Percentiles rank a stretch among this genome's conserved stretches.
Evolutionary conservation across 768 basidiomycete genomes (phyloP).

Genomic region (Pleurotus eryngii): DNA sequence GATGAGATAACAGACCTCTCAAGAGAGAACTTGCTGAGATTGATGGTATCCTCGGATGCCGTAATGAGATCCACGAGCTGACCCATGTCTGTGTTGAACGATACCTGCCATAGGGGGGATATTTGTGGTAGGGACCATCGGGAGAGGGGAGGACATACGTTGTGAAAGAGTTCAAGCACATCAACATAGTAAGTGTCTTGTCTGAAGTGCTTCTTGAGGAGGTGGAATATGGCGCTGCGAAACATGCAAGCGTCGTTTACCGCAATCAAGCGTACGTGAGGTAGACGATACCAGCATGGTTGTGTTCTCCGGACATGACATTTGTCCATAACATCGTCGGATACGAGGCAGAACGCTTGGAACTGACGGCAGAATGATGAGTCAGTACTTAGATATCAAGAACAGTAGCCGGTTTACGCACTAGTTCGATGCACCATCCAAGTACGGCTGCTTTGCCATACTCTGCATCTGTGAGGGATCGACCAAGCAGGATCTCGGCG

Average conservation of each 20-base stretch:
- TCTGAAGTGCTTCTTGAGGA: slow-evolving; percentile 85
- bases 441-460: slow-evolving; percentile 84
- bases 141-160: slow-evolving; percentile 23
- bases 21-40: slow-evolving; percentile 85
- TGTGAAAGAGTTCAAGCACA: slow-evolving; percentile 87
- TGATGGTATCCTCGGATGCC: slow-evolving; percentile 84
- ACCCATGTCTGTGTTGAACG: slow-evolving; percentile 92
- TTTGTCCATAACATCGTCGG: slow-evolving; percentile 97
- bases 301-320: slow-evolving; percentile 91
- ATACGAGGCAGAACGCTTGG: slow-evolving; percentile 94
- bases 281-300: slow-evolving; percentile 84
- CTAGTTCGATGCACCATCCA: slow-evolving; percentile 94
- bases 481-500: slow-evolving; percentile 79
- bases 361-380: slow-evolving; percentile 43
- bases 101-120: slow-evolving; percentile 25
- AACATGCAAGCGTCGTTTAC: slow-evolving; percentile 97
- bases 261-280: slow-evolving; percentile 75
- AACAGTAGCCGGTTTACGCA: slow-evolving; percentile 33
- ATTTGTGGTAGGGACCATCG: neutral
- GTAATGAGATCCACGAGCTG: slow-evolving; percentile 95
- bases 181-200: slow-evolving; percentile 79
- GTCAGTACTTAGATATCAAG: neutral
- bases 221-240: slow-evolving; percentile 85
- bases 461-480: slow-evolving; percentile 69
- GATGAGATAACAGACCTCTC: slow-evolving; percentile 50